phyloP scores from a whole-genome alignment of 2,329 filamentous ascomycete genomes.

The Bipolaris victoriae region DNA sequence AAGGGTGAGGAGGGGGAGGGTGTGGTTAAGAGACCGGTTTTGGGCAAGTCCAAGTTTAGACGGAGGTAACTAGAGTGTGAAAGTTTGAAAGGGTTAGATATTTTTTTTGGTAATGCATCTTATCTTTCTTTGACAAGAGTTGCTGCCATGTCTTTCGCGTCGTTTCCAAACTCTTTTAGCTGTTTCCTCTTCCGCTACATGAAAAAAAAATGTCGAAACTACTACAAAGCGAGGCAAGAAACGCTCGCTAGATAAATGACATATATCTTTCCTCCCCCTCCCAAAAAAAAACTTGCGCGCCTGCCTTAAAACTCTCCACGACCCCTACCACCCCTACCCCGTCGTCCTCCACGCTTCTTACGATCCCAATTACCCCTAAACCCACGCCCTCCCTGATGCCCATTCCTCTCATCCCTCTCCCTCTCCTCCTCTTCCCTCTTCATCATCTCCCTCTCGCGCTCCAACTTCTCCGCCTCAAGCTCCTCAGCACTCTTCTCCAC shows the following conservation, averaged over 20 bases:
- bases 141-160: neutral
- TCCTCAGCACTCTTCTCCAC: conserved; percentile 77
- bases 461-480: conserved; percentile 63
- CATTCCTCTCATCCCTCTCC: conserved; percentile 46
- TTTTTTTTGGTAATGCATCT: no score
- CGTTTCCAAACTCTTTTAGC: neutral
- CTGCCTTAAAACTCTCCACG: conserved; percentile 25
- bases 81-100: no score
- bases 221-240: no score
- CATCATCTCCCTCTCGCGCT: conserved; percentile 56
- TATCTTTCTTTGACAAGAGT: no score
- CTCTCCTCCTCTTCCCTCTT: conserved; percentile 50
- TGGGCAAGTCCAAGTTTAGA: conserved; percentile 38
- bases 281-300: no score
- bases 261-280: no score
- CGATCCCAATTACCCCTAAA: conserved; percentile 45
- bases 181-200: no score
- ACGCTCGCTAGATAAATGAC: no score
- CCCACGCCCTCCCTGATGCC: conserved; percentile 38
- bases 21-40: conserved; percentile 51
- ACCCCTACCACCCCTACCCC: conserved; percentile 31
- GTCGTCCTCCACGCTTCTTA: conserved; percentile 39
- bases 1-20: conserved; percentile 44
- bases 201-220: no score
- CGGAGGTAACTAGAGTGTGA: conserved; percentile 16